Evolutionary conservation across 208 protist genomes (phyloP).

Genomic region (Kentomonas sorsogonicus): DNA sequence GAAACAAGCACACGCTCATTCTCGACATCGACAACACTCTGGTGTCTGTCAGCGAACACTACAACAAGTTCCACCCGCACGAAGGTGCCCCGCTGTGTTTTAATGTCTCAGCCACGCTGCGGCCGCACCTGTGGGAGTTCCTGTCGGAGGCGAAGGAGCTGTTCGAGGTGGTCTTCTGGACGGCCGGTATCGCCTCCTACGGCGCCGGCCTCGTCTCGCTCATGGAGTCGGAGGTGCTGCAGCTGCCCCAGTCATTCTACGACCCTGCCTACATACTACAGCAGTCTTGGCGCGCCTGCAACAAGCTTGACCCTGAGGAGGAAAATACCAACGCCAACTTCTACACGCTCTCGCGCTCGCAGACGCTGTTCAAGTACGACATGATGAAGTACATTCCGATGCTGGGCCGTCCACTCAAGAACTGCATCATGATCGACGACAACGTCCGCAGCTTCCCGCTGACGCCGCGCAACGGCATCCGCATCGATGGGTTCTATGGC

Average conservation of each 20-base stretch:
- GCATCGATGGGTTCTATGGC: constrained; percentile 55
- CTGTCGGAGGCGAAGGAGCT: constrained; percentile 60
- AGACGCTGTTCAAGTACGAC: constrained; percentile 60
- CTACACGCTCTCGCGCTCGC: constrained; percentile 74
- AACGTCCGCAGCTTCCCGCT: constrained; percentile 87
- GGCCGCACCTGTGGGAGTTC: constrained; percentile 70
- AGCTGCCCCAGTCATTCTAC: constrained; percentile 63
- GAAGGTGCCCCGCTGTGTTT: no score
- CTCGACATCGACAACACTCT: constrained; percentile 88
- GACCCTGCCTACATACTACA: constrained; percentile 46
- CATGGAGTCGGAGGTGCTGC: constrained; percentile 71
- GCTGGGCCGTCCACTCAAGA: constrained; percentile 51
- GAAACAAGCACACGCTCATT: constrained; percentile 66
- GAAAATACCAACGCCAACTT: constrained; percentile 84
- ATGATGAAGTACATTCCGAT: constrained; percentile 90
- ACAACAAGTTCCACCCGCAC: no score
- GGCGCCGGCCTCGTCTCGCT: constrained; percentile 70
- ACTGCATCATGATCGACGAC: constrained; percentile 78
- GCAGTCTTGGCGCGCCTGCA: constrained; percentile 30
- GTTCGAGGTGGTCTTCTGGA: constrained; percentile 88
- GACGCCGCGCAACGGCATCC: constrained; percentile 68
- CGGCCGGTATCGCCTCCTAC: constrained; percentile 77
- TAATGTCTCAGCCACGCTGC: constrained; percentile 35
- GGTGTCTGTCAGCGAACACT: not conserved
- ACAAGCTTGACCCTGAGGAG: no score